Percentiles rank a stretch among this genome's conserved stretches.
These are phyloP conservation scores for Coprinopsis marcescibilis DNA, from an alignment of 768 basidiomycete genomes.

Conservation along the genomic window DNA sequence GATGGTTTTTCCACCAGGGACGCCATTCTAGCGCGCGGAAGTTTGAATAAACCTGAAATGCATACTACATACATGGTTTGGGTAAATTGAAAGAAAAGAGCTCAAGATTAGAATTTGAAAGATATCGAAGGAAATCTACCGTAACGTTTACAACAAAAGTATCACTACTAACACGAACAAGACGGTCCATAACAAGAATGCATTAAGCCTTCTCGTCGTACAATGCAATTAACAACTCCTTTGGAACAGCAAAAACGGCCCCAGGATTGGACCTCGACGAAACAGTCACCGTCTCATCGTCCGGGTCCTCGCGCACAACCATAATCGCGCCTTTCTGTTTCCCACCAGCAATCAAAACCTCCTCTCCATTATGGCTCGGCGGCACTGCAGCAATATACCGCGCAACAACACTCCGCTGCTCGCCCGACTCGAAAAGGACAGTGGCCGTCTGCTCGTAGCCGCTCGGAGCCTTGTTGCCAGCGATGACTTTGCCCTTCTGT, in stretches of 20 bases:
- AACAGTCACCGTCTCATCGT: conserved; percentile 28
- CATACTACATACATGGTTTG: too few species aligned
- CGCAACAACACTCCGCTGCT: conserved; percentile 22
- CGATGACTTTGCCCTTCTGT: conserved; percentile 23
- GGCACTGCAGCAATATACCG: conserved; percentile 25
- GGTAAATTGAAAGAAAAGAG: too few species aligned
- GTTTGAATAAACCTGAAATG: not conserved
- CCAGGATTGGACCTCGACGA: conserved; percentile 30
- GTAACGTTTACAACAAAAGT: not conserved
- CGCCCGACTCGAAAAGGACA: conserved; percentile 24
- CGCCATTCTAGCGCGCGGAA: conserved; percentile 28
- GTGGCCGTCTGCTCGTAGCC: conserved; percentile 33
- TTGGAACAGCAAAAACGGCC: conserved; percentile 30
- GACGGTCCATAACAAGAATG: not conserved
- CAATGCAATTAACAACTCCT: conserved; percentile 29
- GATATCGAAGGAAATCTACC: not conserved
- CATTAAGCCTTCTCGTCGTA: conserved; percentile 17
- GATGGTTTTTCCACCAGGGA: conserved; percentile 65
- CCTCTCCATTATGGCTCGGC: conserved; percentile 32
- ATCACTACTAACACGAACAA: not conserved
- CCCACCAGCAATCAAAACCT: conserved; percentile 46
- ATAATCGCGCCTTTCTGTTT: conserved; percentile 36
- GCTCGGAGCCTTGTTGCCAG: conserved; percentile 24
- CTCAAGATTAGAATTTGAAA: not conserved
- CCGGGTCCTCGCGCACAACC: conserved; percentile 35